phyloP scores from a whole-genome alignment of 2,329 filamentous ascomycete genomes.

The Delphinella strobiligena region DNA sequence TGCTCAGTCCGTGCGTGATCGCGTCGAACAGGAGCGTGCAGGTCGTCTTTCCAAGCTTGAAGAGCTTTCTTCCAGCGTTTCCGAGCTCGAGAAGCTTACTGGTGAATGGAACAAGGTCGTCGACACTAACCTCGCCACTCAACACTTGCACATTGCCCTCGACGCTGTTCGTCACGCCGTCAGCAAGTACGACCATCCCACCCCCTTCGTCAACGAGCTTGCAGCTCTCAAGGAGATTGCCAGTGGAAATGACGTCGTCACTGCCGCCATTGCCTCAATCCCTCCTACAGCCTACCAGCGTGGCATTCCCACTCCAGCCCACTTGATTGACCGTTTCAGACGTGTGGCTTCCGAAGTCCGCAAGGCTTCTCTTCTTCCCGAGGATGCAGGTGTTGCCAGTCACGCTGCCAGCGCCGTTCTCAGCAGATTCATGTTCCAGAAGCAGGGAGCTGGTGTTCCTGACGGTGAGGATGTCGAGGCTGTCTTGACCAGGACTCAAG shows the following conservation, averaged over 20 bases:
- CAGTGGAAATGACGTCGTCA: conserved; percentile 61
- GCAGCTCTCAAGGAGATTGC: conserved; percentile 91
- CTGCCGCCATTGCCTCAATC: conserved; percentile 91
- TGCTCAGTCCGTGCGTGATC: conserved; percentile 60
- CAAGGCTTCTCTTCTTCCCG: conserved; percentile 84
- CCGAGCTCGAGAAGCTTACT: conserved; percentile 77
- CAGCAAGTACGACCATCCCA: conserved; percentile 57
- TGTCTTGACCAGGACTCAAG: conserved; percentile 80
- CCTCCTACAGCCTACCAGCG: conserved; percentile 89
- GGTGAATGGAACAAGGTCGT: conserved; percentile 83
- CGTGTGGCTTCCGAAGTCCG: conserved; percentile 84
- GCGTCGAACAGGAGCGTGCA: conserved; percentile 79
- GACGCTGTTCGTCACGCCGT: conserved; percentile 82
- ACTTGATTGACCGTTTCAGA: conserved; percentile 91
- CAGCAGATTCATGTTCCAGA: conserved; percentile 93
- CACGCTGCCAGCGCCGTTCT: conserved; percentile 83
- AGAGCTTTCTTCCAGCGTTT: conserved; percentile 65
- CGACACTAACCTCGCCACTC: conserved; percentile 80
- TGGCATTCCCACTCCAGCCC: conserved; percentile 69
- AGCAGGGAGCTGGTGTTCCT: conserved; percentile 59
- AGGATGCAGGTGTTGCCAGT: conserved; percentile 86
- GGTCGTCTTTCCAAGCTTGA: conserved; percentile 77
- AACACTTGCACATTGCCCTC: conserved; percentile 91
- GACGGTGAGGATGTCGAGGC: conserved; percentile 87
- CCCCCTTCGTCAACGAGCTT: conserved; percentile 81